Evolutionary conservation across 192 early-diverging fungal species (phyloP).

Genomic region (Linderina pennispora): DNA sequence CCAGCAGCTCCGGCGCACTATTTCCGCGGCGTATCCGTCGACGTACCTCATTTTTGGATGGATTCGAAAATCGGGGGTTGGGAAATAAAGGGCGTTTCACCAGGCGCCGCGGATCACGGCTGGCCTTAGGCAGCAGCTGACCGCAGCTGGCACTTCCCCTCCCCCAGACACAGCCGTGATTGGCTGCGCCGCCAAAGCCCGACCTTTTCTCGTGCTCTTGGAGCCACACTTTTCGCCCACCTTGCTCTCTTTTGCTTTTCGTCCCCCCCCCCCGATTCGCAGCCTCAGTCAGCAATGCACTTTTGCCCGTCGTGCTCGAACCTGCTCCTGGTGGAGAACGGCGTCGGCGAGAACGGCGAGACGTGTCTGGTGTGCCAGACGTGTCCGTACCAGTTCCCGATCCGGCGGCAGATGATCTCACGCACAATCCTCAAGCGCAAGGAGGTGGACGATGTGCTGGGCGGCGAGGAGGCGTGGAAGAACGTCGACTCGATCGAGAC

Average conservation of each 20-base stretch:
- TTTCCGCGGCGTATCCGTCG: not conserved
- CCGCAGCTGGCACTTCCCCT: not conserved
- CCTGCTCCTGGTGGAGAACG: conserved; percentile 63
- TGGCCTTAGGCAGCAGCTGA: not conserved
- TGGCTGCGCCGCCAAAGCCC: no score
- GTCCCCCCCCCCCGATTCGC: no score
- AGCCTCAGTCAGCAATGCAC: conserved; percentile 49
- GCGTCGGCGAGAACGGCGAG: conserved; percentile 42
- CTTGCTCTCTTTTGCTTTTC: no score
- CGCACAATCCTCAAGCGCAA: conserved; percentile 70
- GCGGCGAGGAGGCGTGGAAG: conserved; percentile 65
- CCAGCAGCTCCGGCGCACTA: no score
- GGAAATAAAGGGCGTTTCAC: not conserved
- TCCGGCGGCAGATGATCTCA: conserved; percentile 56
- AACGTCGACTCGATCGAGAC: not conserved
- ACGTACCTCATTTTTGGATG: not conserved
- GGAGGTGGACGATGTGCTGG: conserved; percentile 89
- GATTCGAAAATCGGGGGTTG: not conserved
- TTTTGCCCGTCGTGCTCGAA: conserved; percentile 90
- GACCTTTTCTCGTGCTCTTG: no score
- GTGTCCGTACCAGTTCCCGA: conserved; percentile 80
- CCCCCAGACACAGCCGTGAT: not conserved
- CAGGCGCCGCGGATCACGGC: not conserved
- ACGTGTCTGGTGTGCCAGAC: conserved; percentile 75
- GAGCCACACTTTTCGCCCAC: no score